Conservation (phyloP, 2,329 filamentous ascomycete genomes). For the Exophiala lecanii-corni region DNA sequence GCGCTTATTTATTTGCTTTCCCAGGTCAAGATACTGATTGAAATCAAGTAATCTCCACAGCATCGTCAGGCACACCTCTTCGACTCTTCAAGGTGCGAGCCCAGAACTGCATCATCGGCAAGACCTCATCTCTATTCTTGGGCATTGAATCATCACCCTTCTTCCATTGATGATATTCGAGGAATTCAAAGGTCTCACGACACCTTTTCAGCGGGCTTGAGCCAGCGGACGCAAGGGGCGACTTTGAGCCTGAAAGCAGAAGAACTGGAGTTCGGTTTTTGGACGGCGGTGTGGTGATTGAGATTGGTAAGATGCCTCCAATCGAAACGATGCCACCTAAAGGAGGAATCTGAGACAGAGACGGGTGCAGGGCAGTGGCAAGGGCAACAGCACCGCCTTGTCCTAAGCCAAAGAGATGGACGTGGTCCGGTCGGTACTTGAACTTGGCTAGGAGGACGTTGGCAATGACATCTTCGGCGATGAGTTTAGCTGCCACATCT, state of each 20-base stretch:
- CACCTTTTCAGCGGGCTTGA: constrained; percentile 60
- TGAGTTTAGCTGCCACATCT: constrained; percentile 41
- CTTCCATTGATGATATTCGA: constrained; percentile 65
- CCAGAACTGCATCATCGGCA: constrained; percentile 80
- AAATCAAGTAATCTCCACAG: constrained; percentile 37
- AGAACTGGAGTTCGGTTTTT: constrained; percentile 41
- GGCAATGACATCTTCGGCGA: constrained; percentile 51
- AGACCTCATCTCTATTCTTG: constrained; percentile 74
- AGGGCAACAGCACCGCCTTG: constrained; percentile 63
- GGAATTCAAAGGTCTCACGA: constrained; percentile 61
- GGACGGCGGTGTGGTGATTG: constrained; percentile 27
- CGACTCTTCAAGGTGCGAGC: constrained; percentile 40
- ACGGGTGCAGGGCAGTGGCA: constrained; percentile 48
- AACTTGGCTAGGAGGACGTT: constrained; percentile 51
- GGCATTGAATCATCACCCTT: constrained; percentile 76
- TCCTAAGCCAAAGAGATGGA: constrained; percentile 63
- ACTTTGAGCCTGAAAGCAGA: constrained; percentile 36
- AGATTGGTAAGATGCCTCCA: constrained; percentile 38
- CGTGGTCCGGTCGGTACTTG: constrained; percentile 56
- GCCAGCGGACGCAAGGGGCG: constrained; percentile 49
- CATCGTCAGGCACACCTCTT: constrained; percentile 43
- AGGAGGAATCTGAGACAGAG: constrained; percentile 24
- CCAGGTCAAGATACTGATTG: no score
- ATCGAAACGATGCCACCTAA: constrained; percentile 41
- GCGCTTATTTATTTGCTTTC: no score